Evolutionary conservation across 2,329 filamentous ascomycete genomes (phyloP), one percentile per base, ranked within the genome.

Genomic region (Aspergillus terreus): DNA sequence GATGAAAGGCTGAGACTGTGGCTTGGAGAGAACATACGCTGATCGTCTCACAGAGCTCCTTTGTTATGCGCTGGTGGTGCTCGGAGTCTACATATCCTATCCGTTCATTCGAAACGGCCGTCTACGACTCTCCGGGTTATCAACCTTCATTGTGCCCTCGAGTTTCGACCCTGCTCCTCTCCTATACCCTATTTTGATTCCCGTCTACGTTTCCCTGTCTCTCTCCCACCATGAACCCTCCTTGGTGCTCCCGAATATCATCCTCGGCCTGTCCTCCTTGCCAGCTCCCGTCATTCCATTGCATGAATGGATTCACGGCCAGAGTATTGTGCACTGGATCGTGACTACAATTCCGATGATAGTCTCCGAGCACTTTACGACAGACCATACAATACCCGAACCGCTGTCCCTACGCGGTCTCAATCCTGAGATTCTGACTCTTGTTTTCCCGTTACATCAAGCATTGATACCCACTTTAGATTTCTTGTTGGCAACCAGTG

Each of bases 131-230:
- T 68, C 66, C 32, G 60, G 70, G 46, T 60, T 71, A 46, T 72
- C 66, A 57, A 75, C 77, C 45, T 81, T 85, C 61, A 78, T 79
- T 38, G 76, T 96, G 35, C 90, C 91, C 0, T 75, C 83, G 4
- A 79, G 82, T n/a, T 95, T 96, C 70, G 92, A 97, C 64, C 92
- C 91, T 2, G 92, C 92, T 6, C 90, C 92, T 10, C 78, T 96
- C n/a, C 71, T 96, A 51, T 97, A 96, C 66, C 92, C 92, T 15
- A 81, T 87, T 5, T 72, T 85, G 2, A 78, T 96, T 27, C 90
- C 92, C 1, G 72, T 92, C 14, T 78, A 92, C 43, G 86, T 94
- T 25, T 85, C 91, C 1, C 75, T 94, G 4, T 85, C 92, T 9
- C 78, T 96, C 40, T 82, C 85, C 6, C 77, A 79, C 46, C 79